These are phyloP conservation scores for Macrophomina pseudophaseolina DNA, from an alignment of 2,329 filamentous ascomycete species.

Conservation along the genomic window DNA sequence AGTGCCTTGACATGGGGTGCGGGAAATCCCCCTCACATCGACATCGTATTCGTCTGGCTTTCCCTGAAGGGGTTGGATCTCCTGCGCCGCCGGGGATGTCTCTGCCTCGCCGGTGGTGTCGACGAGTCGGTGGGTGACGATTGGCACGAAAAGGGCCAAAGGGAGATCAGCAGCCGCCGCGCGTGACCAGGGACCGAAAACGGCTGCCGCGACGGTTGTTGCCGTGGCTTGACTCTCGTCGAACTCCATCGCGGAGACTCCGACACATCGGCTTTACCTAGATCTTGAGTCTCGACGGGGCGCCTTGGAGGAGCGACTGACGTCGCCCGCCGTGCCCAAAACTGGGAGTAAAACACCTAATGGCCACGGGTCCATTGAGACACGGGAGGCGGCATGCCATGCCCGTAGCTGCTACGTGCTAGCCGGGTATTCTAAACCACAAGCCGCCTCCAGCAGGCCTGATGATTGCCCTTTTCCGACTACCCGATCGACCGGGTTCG, in stretches of 20 bases:
- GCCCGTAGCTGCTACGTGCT: neutral
- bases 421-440: neutral
- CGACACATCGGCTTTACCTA: conserved; percentile 11
- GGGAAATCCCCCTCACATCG: conserved; percentile 8
- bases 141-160: neutral
- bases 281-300: conserved; percentile 3
- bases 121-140: neutral
- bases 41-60: conserved; percentile 17
- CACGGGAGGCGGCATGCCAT: neutral
- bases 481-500: conserved; percentile 15
- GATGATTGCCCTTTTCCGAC: neutral
- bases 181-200: conserved; percentile 13
- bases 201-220: conserved; percentile 8
- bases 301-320: conserved; percentile 5
- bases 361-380: neutral
- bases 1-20: conserved; percentile 1
- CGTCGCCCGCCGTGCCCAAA: neutral
- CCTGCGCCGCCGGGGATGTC: neutral
- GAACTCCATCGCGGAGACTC: neutral
- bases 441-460: neutral
- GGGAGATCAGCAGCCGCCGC: conserved; percentile 22
- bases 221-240: conserved; percentile 3
- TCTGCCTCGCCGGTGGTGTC: neutral
- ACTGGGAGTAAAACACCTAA: neutral
- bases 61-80: neutral